A percentile compares a stretch with the other conserved stretches of the same genome.
Conservation (phyloP, 169 alveolate species). For the Cryptosporidium viatorum region DNA sequence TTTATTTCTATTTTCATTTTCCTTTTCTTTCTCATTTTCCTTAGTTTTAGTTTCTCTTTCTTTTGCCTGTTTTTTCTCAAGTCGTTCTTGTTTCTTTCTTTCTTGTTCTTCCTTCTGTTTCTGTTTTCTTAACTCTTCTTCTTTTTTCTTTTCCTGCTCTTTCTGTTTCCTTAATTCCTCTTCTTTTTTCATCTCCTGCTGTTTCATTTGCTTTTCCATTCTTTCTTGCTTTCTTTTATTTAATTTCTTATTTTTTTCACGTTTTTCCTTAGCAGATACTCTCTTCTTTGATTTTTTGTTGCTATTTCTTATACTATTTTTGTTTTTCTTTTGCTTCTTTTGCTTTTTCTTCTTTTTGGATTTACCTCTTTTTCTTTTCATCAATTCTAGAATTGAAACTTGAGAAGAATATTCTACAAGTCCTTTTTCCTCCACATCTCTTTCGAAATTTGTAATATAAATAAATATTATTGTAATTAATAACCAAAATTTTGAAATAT, state of each 20-base stretch:
- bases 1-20: too few species aligned
- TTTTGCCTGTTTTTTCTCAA: background rate
- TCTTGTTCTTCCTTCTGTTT: background rate
- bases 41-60: background rate
- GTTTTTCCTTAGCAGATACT: background rate
- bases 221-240: slow-evolving; percentile 11
- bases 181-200: background rate
- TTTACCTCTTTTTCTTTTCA: slow-evolving; percentile 13
- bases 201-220: background rate
- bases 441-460: background rate
- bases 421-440: slow-evolving; percentile 11
- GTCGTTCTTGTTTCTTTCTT: background rate
- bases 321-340: slow-evolving; percentile 2
- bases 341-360: background rate
- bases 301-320: background rate
- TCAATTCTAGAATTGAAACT: slow-evolving; percentile 23
- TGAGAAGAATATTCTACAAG: background rate
- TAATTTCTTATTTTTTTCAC: background rate
- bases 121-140: background rate
- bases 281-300: background rate
- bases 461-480: slow-evolving; percentile 1
- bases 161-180: background rate
- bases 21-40: slow-evolving; percentile 3
- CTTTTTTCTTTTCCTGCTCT: background rate
- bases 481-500: background rate